A percentile compares a stretch with the other conserved stretches of the same genome.
Evolutionary conservation across 2,329 filamentous ascomycete genomes (phyloP).

Genomic region (Atkinsonella texensis): DNA sequence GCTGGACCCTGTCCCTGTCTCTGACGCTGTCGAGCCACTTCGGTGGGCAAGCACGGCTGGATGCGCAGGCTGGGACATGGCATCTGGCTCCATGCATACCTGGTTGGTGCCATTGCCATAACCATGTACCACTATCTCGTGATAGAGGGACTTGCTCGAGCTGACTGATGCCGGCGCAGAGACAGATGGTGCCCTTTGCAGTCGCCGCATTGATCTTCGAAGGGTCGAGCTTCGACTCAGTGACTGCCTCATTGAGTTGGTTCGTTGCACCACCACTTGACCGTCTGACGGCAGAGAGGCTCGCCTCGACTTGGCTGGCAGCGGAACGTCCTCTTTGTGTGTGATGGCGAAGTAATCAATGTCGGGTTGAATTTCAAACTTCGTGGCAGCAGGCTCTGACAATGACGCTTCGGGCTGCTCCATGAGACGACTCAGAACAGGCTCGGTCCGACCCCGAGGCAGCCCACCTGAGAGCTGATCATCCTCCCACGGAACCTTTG

Average conservation of each 20-base stretch:
- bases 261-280: slow-evolving; percentile 12
- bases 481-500: slow-evolving; percentile 35
- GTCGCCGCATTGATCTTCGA: slow-evolving; percentile 21
- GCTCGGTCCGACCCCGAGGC: slow-evolving; percentile 17
- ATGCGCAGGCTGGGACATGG: slow-evolving; percentile 3
- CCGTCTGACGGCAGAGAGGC: slow-evolving; percentile 5
- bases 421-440: slow-evolving; percentile 8
- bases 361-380: slow-evolving; percentile 39
- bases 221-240: slow-evolving; percentile 22
- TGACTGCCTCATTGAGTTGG: slow-evolving; percentile 18
- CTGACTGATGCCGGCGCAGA: slow-evolving; percentile 9
- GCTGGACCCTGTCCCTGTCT: slow-evolving; percentile 13
- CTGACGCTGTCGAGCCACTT: slow-evolving; percentile 17
- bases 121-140: slow-evolving; percentile 40
- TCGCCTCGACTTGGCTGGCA: slow-evolving; percentile 4
- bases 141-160: slow-evolving; percentile 19
- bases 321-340: slow-evolving; percentile 16
- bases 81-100: slow-evolving; percentile 15
- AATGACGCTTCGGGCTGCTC: slow-evolving; percentile 8
- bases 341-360: slow-evolving; percentile 41
- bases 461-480: slow-evolving; percentile 16
- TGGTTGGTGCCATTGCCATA: slow-evolving; percentile 42
- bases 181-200: slow-evolving; percentile 13
- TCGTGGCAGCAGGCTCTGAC: slow-evolving; percentile 5
- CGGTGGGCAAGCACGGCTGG: slow-evolving; percentile 10